Percentiles rank a stretch among this genome's conserved stretches.
These are phyloP conservation scores for Ogataea nonfermentans DNA, from an alignment of 805 yeast genomes.

Conservation along the genomic window DNA sequence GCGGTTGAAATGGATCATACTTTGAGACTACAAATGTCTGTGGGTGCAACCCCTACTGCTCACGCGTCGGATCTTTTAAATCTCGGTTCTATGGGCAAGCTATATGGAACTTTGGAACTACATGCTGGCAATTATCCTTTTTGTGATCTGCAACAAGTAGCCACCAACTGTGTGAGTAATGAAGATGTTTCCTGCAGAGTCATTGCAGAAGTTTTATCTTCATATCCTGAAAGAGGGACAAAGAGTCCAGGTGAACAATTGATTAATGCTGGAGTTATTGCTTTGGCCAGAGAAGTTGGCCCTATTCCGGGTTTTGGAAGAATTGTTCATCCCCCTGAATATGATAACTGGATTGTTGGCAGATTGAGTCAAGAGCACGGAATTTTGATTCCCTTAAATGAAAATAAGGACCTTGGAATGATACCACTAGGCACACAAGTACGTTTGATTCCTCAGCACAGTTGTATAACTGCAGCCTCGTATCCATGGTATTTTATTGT, in stretches of 20 bases:
- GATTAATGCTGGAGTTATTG: constrained; percentile 71
- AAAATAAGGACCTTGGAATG: constrained; percentile 31
- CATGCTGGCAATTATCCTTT: constrained; percentile 82
- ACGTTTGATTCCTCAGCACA: constrained; percentile 63
- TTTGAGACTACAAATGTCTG: constrained; percentile 51
- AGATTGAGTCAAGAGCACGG: constrained; percentile 82
- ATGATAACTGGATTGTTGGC: constrained; percentile 60
- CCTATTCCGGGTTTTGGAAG: constrained; percentile 60
- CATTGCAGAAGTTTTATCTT: constrained; percentile 56
- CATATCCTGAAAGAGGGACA: constrained; percentile 55
- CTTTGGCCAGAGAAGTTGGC: constrained; percentile 63
- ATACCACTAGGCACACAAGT: constrained; percentile 56
- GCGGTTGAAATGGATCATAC: constrained; percentile 38
- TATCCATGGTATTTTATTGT: constrained; percentile 56
- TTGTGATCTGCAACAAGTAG: constrained; percentile 74
- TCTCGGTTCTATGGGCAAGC: constrained; percentile 16
- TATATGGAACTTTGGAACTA: constrained; percentile 51
- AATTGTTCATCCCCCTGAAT: constrained; percentile 35
- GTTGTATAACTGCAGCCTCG: constrained; percentile 67
- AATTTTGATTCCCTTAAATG: constrained; percentile 50
- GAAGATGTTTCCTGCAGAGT: constrained; percentile 51
- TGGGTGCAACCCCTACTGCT: constrained; percentile 83
- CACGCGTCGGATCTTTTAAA: constrained; percentile 46
- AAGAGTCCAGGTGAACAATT: constrained; percentile 57
- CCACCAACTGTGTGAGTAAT: constrained; percentile 55